phyloP scores from a whole-genome alignment of 2,329 filamentous ascomycete species.

The Cordyceps pruinosa region DNA sequence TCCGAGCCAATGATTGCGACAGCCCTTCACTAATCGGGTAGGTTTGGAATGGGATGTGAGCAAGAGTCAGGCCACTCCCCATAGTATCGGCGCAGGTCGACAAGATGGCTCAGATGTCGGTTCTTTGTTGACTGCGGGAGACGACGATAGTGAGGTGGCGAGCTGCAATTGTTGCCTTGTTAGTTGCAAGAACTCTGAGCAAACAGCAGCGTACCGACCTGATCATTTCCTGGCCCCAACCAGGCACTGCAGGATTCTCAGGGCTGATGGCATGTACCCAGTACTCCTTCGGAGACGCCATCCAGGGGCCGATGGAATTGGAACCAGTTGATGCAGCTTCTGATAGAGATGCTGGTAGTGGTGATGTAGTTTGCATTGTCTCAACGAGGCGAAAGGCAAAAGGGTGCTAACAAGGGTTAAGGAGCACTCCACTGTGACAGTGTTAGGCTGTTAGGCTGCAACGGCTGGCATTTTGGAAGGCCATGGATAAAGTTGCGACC shows the following conservation, averaged over 20 bases:
- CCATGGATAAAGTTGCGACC: background rate
- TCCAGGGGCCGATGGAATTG: no score
- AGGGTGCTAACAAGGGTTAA: background rate
- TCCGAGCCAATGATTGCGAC: background rate
- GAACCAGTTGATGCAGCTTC: no score
- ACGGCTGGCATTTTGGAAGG: slow-evolving; percentile 1
- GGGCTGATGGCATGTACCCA: no score
- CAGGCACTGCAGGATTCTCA: background rate
- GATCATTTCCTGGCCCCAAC: background rate
- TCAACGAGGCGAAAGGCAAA: no score
- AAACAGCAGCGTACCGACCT: background rate
- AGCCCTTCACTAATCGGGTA: slow-evolving; percentile 4
- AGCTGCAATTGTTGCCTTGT: background rate
- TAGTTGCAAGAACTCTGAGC: background rate
- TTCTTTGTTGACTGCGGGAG: background rate
- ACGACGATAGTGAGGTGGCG: no score
- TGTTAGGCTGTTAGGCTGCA: background rate
- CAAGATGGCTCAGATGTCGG: background rate
- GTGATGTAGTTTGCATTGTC: no score
- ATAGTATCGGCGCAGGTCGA: background rate
- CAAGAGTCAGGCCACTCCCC: slow-evolving; percentile 10
- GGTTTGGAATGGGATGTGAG: background rate
- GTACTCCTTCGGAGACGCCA: no score
- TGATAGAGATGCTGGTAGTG: no score
- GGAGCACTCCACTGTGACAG: background rate